Base-by-base conservation (phyloP, 495 filamentous ascomycete species). In the Penicillium flavigenum region DNA sequence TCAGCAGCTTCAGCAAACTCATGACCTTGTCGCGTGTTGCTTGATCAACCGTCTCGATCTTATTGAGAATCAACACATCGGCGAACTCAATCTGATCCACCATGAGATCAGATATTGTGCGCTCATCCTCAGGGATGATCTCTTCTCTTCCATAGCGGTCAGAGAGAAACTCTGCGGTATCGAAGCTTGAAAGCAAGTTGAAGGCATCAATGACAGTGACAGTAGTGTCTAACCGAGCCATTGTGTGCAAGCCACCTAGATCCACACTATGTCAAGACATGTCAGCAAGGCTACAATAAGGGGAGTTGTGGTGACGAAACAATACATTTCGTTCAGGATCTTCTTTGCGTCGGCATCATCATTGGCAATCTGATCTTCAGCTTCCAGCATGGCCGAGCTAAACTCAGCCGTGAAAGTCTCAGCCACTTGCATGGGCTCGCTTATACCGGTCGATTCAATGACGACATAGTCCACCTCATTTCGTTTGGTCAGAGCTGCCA, bases 21-120 rank as follows among this genome's bases (percentile, higher is more conserved):
- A 66, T 57, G 61, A 83, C 79, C 29, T 71, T 71, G 10, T 71
- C 52, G 6, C 69, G 62, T 9, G 69, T 73, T 14, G 71, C 60
- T 56, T 71, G 60, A 26, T 73, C 66, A 7, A 79, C 71, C 1
- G 71, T 76, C 47, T 79, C 76, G 48, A 68, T 72, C 66, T 86
- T 86, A 61, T 86, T 85, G 31, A 85, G 58, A 29, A 86, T 70
- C 12, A 86, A 68, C 3, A 86, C 81, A 50, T 86, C 80, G 5
- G 83, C 81, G 53, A 86, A 86, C 62, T 86, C 83, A 44, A 86
- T 82, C 58, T 86, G 83, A 53, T 86, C 83, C 0, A 83, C 81
- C 70, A 84, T 81, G 2, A 84, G 74, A 51, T 86, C 81, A 12
- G 81, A 83, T 43, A 84, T 82, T 1, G 81, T 84, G 4, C 82